phyloP scores from a whole-genome alignment of 2,329 filamentous ascomycete species.

The Paracoccidioides lutzii region DNA sequence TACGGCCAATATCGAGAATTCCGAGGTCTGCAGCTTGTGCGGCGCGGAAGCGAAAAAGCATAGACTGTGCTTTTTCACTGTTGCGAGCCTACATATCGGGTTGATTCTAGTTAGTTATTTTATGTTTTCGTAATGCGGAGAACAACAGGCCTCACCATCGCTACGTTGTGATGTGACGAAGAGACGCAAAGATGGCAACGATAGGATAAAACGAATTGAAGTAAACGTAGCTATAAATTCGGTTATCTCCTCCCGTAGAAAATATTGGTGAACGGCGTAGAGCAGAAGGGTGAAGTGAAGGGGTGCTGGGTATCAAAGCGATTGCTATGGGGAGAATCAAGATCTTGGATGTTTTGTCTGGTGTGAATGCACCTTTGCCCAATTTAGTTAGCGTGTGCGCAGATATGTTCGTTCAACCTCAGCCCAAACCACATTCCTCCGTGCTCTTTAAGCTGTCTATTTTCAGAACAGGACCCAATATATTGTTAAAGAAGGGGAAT shows the following conservation, averaged over 20 bases:
- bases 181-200: not conserved
- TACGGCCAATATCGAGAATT: conserved; percentile 84
- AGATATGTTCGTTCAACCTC: not conserved
- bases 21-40: conserved; percentile 91
- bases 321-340: not conserved
- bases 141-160: conserved; percentile 4
- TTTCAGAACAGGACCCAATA: no score
- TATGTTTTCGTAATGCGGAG: not conserved
- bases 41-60: conserved; percentile 99
- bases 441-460: no score
- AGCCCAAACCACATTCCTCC: no score
- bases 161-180: not conserved
- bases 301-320: not conserved
- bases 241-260: not conserved
- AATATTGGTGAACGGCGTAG: not conserved
- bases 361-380: not conserved
- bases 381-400: not conserved
- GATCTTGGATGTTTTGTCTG: not conserved
- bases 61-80: conserved; percentile 96
- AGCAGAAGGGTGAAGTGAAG: not conserved
- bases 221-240: no score
- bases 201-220: not conserved
- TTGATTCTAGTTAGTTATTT: not conserved
- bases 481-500: not conserved
- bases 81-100: conserved; percentile 62